Evolutionary conservation across 805 yeast genomes (phyloP).

Genomic region (Ogataea nakhonphanomensis): DNA sequence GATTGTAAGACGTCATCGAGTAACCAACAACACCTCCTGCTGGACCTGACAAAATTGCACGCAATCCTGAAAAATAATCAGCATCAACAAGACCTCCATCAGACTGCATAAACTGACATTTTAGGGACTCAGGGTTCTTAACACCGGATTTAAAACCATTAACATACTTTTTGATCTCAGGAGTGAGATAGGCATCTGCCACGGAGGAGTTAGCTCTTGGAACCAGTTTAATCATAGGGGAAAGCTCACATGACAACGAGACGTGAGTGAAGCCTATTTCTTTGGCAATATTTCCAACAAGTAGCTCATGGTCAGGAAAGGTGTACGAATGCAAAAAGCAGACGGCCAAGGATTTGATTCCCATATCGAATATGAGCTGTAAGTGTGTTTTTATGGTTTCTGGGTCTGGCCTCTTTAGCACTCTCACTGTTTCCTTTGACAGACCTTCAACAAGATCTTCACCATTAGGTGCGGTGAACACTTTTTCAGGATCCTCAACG

Average conservation of each 20-base stretch:
- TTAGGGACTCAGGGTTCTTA: constrained; percentile 40
- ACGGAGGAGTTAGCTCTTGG: constrained; percentile 74
- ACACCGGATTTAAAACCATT: constrained; percentile 61
- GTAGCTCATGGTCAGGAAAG: constrained; percentile 62
- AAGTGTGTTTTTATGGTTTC: constrained; percentile 41
- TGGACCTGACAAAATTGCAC: constrained; percentile 91
- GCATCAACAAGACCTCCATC: constrained; percentile 94
- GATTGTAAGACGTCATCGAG: constrained; percentile 73
- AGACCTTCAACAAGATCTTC: constrained; percentile 48
- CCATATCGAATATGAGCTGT: constrained; percentile 45
- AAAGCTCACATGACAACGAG: constrained; percentile 62
- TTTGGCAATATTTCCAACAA: constrained; percentile 57
- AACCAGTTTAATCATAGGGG: constrained; percentile 77
- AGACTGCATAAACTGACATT: constrained; percentile 88
- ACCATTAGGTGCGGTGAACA: constrained; percentile 27
- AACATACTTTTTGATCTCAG: constrained; percentile 66
- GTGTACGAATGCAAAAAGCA: constrained; percentile 73
- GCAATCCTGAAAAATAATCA: constrained; percentile 75
- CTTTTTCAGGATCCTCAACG: constrained; percentile 62
- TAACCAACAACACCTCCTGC: constrained; percentile 98
- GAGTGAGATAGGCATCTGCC: constrained; percentile 85
- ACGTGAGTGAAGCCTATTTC: constrained; percentile 66
- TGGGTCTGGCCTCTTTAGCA: constrained; percentile 50
- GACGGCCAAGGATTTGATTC: constrained; percentile 67
- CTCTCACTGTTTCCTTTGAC: constrained; percentile 64